Conservation (phyloP, 2,329 filamentous ascomycete species). For the Aspergillus sp. region DNA sequence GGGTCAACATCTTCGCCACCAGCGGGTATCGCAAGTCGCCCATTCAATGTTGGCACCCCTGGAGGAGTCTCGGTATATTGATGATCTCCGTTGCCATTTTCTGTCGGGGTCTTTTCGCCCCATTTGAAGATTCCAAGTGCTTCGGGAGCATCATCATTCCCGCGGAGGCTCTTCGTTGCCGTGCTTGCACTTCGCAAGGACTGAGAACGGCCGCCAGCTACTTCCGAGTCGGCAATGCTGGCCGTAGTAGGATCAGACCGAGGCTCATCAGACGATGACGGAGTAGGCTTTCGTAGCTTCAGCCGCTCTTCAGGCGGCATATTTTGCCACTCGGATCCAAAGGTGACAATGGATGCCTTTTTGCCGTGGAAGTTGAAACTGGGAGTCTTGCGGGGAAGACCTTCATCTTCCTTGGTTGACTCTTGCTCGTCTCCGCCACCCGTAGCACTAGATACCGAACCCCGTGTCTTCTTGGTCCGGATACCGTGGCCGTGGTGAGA, state of each 20-base stretch:
- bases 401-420: constrained; percentile 50
- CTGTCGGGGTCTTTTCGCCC: neutral
- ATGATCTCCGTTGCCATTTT: constrained; percentile 4
- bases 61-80: neutral
- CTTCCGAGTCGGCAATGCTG: constrained; percentile 22
- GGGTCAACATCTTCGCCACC: constrained; percentile 5
- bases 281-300: constrained; percentile 51
- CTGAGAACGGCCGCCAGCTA: constrained; percentile 46
- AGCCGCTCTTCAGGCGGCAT: constrained; percentile 68
- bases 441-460: constrained; percentile 56
- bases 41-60: neutral
- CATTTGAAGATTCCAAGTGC: constrained; percentile 2
- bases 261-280: constrained; percentile 32
- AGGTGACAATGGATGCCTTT: constrained; percentile 95
- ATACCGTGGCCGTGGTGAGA: constrained; percentile 61
- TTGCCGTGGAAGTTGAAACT: constrained; percentile 97
- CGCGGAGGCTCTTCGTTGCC: constrained; percentile 51
- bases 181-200: constrained; percentile 62
- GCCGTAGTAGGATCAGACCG: constrained; percentile 26
- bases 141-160: constrained; percentile 17
- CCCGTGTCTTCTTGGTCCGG: constrained; percentile 69
- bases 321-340: constrained; percentile 81
- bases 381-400: constrained; percentile 69
- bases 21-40: neutral
- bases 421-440: constrained; percentile 45